Evolutionary conservation across 495 filamentous ascomycete genomes (phyloP), one percentile per base, ranked within the genome.

Genomic region (Aspergillus leporis): DNA sequence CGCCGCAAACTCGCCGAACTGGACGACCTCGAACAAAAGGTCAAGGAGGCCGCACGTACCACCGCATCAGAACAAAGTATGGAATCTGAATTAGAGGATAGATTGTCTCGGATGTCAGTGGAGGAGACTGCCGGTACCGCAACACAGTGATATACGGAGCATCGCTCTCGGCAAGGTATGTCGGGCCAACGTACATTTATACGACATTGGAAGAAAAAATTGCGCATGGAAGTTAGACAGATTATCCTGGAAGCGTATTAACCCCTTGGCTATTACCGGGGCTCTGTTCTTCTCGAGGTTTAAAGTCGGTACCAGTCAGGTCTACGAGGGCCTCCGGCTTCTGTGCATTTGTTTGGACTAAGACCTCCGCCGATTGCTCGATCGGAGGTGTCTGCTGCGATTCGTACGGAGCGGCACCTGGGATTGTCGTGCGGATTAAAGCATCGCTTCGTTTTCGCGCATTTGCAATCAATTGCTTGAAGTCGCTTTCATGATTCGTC

Each of bases 381-480:
- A 38, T 8, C 25, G 38, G 12, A 6, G 55, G 30, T 19, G 48
- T n/a, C 25, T 19, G 57, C 30, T 56, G 53, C 2, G 63, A 32
- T 25, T 43, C 45, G 51, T 54, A 38, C 8, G 47, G 19, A 5
- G 18, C 50, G 13, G 38, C 46, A 10, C 65, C 57, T 34, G 74
- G 70, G 31, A 70, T 72, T 8, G 72, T 71, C 18, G 68, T 66
- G 56, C 64, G 66, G 23, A 73, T 60, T 13, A 64, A 48, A 0
- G 65, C 70, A 23, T 75, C 70, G 43, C 60, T 71, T 56, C 73
- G 78, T 51, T 70, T 76, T 55, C 80, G 77, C 21, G 93, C 93
- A 62, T 84, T 84, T 4, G 85, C 86, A 53, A 96, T 91, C 51
- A 97, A 67, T 31, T 83, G 77, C 47, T 85, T 83, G 68, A 96